phyloP scores from a whole-genome alignment of 148 eudicot species.

The Vaccinium darrowii region DNA sequence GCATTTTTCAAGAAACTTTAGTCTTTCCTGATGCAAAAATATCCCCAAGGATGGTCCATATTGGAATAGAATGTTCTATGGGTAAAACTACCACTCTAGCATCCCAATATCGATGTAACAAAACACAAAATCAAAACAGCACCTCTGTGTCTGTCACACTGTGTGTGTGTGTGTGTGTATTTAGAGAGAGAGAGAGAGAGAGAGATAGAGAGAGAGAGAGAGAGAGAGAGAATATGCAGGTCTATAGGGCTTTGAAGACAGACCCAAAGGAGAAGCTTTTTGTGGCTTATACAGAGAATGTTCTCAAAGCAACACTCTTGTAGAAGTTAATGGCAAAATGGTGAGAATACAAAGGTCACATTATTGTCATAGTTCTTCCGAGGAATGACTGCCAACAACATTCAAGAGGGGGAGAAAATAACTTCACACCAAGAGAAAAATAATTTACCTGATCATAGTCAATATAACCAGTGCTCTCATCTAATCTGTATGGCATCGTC shows the following conservation, averaged over 20 bases:
- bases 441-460: slow-evolving; percentile 91
- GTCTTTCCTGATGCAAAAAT: neutral
- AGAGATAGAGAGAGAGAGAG: neutral
- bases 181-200: neutral
- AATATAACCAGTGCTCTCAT: slow-evolving; percentile 92
- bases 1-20: neutral
- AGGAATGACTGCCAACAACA: neutral
- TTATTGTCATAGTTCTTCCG: neutral
- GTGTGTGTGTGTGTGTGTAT: neutral
- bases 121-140: neutral
- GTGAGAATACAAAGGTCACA: neutral
- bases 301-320: neutral
- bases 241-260: neutral
- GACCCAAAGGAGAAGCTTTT: neutral
- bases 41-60: neutral
- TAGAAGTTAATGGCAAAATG: neutral
- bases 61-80: neutral
- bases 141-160: neutral
- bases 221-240: neutral
- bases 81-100: neutral
- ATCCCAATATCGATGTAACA: neutral
- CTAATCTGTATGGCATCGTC: slow-evolving; percentile 98
- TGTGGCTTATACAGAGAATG: neutral
- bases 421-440: neutral
- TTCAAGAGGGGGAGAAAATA: neutral